Conservation (phyloP, 148 eudicot species). For the Cornus kousa region DNA sequence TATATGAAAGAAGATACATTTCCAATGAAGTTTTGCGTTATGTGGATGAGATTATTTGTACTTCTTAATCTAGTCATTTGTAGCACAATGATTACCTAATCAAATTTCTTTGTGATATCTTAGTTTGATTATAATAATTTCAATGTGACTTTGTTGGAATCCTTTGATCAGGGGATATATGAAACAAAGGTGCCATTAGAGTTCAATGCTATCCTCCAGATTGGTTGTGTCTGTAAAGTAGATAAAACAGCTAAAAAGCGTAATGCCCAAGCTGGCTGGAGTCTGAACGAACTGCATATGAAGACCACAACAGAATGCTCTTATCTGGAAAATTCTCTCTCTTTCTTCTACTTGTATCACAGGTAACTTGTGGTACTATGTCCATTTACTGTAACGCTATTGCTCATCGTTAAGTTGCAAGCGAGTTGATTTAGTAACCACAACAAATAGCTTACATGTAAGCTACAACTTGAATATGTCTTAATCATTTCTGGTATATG, state of each 20-base stretch:
- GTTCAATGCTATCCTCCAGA: slow-evolving; percentile 73
- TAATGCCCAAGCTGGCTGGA: slow-evolving; percentile 75
- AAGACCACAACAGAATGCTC: slow-evolving; percentile 88
- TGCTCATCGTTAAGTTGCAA: neutral
- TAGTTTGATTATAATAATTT: neutral
- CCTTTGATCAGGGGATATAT: slow-evolving; percentile 76
- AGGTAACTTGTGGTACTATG: slow-evolving; percentile 43
- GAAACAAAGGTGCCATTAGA: slow-evolving; percentile 83
- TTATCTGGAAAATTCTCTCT: slow-evolving; percentile 67
- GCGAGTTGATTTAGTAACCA: neutral
- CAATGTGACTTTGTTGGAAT: neutral
- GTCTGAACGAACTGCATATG: slow-evolving; percentile 78
- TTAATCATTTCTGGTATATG: too few species aligned
- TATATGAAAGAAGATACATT: neutral
- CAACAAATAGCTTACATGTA: neutral
- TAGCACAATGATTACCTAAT: neutral
- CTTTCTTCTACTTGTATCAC: slow-evolving; percentile 91
- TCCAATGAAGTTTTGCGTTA: neutral
- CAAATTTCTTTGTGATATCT: neutral
- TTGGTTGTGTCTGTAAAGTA: slow-evolving; percentile 95
- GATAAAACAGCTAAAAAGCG: slow-evolving; percentile 73
- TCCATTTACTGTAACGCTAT: neutral
- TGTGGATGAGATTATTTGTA: neutral
- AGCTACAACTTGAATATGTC: neutral
- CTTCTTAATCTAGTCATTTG: neutral